Evolutionary conservation across 768 basidiomycete genomes (phyloP).

Genomic region (Lepiota brunneoincarnata): DNA sequence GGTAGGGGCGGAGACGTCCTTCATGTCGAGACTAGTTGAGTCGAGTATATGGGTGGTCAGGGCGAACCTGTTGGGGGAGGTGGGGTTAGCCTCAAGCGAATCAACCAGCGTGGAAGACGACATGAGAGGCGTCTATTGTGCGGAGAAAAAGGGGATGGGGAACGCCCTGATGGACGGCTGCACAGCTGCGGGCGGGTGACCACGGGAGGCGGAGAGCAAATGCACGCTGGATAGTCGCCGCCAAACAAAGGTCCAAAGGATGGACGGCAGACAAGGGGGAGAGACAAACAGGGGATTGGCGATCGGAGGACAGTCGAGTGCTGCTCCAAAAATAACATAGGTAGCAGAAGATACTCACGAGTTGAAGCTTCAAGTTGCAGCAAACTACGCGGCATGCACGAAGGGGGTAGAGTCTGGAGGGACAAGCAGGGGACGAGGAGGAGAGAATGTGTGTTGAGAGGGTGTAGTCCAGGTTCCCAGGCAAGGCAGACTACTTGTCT

Average conservation of each 20-base stretch:
- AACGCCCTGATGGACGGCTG: conserved; percentile 3
- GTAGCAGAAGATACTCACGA: conserved; percentile 1
- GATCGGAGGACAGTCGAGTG: not conserved
- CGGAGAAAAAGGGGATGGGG: conserved; percentile 13
- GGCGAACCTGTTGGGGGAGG: conserved; percentile 35
- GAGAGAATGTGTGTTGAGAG: conserved; percentile 16
- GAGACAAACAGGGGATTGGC: conserved; percentile 6
- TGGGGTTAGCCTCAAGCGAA: conserved; percentile 23
- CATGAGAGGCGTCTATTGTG: conserved; percentile 20
- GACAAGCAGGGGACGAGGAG: conserved; percentile 12
- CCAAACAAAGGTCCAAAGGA: not conserved
- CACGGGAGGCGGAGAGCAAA: not conserved
- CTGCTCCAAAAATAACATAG: conserved; percentile 5
- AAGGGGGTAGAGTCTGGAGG: not conserved
- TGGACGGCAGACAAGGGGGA: not conserved
- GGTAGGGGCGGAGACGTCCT: conserved; percentile 63
- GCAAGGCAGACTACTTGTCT: conserved; percentile 22
- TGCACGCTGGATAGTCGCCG: not conserved
- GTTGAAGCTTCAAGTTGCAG: conserved; percentile 1
- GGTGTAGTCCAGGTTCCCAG: conserved; percentile 6
- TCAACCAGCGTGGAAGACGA: conserved; percentile 21
- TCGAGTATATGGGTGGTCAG: conserved; percentile 42
- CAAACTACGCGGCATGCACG: conserved; percentile 2
- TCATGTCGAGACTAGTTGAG: conserved; percentile 60
- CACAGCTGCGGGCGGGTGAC: not conserved